These are phyloP conservation scores for Aureobasidium lini DNA, from an alignment of 2,329 filamentous ascomycete genomes.

Conservation along the genomic window DNA sequence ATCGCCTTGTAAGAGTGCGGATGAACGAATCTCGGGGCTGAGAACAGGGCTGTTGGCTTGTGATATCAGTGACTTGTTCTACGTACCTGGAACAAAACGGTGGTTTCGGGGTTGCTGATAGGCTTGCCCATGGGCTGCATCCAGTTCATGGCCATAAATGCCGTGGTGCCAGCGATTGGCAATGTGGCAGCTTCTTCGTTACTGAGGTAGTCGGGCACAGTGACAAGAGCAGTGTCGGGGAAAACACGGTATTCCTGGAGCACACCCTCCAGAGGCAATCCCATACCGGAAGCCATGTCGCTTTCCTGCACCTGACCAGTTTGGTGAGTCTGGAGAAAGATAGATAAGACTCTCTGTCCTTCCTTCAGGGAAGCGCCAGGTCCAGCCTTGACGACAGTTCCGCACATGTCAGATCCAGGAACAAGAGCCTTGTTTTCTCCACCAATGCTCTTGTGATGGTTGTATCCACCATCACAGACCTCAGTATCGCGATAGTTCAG, in stretches of 20 bases:
- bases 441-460: slow-evolving; percentile 52
- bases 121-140: slow-evolving; percentile 48
- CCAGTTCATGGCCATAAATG: slow-evolving; percentile 55
- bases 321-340: slow-evolving; percentile 49
- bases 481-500: slow-evolving; percentile 47
- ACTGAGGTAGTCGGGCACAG: slow-evolving; percentile 31
- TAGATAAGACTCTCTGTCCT: slow-evolving; percentile 29
- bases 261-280: slow-evolving; percentile 39
- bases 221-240: slow-evolving; percentile 31
- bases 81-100: slow-evolving; percentile 28
- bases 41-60: neutral
- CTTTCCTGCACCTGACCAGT: slow-evolving; percentile 32
- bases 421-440: slow-evolving; percentile 41
- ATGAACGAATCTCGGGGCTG: too few relatives aligned
- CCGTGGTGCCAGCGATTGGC: slow-evolving; percentile 40
- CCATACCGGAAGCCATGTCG: slow-evolving; percentile 45
- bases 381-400: slow-evolving; percentile 44
- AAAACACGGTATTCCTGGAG: slow-evolving; percentile 37
- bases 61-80: neutral
- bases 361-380: slow-evolving; percentile 18
- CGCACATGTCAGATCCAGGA: slow-evolving; percentile 65
- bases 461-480: slow-evolving; percentile 61
- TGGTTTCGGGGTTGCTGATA: slow-evolving; percentile 32
- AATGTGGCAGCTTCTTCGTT: slow-evolving; percentile 33
- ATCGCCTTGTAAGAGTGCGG: neutral